phyloP scores from a whole-genome alignment of 1,284 basidiomycete species.

The Pascua sp. region DNA sequence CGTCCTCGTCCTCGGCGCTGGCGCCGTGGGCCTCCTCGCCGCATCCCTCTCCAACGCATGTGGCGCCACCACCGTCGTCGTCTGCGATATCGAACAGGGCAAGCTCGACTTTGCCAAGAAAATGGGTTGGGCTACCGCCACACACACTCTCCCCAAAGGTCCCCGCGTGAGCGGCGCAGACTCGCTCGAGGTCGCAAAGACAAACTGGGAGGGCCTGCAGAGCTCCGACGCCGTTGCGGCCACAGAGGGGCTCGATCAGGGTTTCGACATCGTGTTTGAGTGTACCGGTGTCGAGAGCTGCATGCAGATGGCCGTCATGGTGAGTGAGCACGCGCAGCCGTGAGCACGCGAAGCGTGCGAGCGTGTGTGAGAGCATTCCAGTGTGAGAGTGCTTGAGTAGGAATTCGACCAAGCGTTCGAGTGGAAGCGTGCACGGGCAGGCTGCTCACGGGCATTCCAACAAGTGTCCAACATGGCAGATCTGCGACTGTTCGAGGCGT shows the following conservation, averaged over 20 bases:
- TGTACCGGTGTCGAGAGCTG: constrained; percentile 90
- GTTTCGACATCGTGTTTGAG: constrained; percentile 84
- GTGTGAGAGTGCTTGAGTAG: no score
- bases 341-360: constrained; percentile 42
- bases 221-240: constrained; percentile 23
- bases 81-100: constrained; percentile 77
- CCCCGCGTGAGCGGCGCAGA: constrained; percentile 57
- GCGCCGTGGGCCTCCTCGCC: constrained; percentile 85
- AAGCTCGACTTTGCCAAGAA: constrained; percentile 71
- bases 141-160: constrained; percentile 61
- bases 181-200: constrained; percentile 63
- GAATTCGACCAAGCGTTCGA: no score
- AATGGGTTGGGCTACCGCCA: constrained; percentile 72
- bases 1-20: constrained; percentile 84
- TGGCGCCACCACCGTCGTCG: constrained; percentile 70
- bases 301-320: constrained; percentile 77
- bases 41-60: constrained; percentile 68
- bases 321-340: constrained; percentile 52
- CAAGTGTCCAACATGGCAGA: no score
- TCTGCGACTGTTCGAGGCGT: no score
- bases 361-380: no score
- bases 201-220: constrained; percentile 54
- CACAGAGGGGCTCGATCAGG: constrained; percentile 58
- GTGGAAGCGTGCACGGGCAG: no score
- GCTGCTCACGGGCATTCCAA: no score